Conservation (phyloP, 192 early-diverging fungal genomes). For the Dispira parvispora region DNA sequence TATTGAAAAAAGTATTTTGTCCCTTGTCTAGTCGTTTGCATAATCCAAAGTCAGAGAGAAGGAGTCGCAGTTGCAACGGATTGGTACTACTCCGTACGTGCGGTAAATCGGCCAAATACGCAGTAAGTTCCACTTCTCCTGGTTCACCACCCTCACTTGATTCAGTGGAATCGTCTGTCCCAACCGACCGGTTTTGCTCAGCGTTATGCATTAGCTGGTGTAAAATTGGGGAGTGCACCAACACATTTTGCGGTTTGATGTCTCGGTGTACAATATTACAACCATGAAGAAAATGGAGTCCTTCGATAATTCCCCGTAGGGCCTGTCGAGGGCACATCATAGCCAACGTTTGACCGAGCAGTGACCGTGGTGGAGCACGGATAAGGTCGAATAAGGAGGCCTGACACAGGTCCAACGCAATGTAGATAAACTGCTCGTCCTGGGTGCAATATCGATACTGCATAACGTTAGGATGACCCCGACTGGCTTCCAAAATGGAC, state of each 20-base stretch:
- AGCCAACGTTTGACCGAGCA: conserved; percentile 23
- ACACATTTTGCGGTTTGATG: conserved; percentile 93
- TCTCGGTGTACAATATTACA: conserved; percentile 97
- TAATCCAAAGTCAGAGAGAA: conserved; percentile 96
- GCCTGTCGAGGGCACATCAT: conserved; percentile 39
- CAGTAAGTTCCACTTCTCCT: conserved; percentile 2
- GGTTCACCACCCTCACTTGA: conserved; percentile 1
- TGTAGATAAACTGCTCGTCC: conserved; percentile 83
- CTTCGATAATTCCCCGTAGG: conserved; percentile 69
- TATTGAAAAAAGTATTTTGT: conserved; percentile 89
- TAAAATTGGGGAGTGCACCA: conserved; percentile 49
- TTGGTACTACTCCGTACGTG: background rate
- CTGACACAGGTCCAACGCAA: conserved; percentile 88
- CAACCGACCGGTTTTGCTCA: background rate
- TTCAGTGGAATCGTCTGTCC: too few relatives aligned
- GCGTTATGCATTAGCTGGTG: conserved; percentile 15
- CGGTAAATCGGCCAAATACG: conserved; percentile 1
- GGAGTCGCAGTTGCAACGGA: conserved; percentile 34
- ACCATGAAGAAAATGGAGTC: conserved; percentile 75
- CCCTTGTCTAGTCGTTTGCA: conserved; percentile 87
- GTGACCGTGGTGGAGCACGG: conserved; percentile 31
- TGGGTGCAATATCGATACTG: conserved; percentile 87
- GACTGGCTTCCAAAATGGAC: conserved; percentile 75
- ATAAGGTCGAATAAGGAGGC: conserved; percentile 80
- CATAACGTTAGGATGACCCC: conserved; percentile 90